A percentile compares a stretch with the other conserved stretches of the same genome.
These are phyloP conservation scores for Plectranthus barbatus DNA, from an alignment of 257 asterid genomes.

Conservation along the genomic window DNA sequence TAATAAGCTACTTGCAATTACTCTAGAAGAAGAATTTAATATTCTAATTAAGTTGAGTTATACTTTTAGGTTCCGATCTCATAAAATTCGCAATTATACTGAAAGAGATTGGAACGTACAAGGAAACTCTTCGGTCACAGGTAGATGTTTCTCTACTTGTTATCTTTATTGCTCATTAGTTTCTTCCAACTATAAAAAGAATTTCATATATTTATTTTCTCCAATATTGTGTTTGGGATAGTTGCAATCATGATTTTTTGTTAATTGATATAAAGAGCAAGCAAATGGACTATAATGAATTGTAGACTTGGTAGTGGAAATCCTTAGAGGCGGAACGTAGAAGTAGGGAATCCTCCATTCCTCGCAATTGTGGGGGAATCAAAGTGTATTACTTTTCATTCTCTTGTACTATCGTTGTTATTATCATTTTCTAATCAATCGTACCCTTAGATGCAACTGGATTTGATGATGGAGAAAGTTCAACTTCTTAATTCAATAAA, in stretches of 20 bases:
- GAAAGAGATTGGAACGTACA: conserved; percentile 89
- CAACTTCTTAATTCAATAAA: neutral
- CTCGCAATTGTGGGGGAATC: neutral
- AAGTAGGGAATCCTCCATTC: neutral
- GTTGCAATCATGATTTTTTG: neutral
- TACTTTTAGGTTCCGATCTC: conserved; percentile 80
- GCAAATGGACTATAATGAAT: neutral
- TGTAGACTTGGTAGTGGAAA: too few relatives aligned
- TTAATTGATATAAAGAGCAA: neutral
- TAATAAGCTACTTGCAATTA: neutral
- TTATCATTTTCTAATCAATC: neutral
- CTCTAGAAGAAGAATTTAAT: neutral
- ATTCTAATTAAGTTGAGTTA: conserved; percentile 23
- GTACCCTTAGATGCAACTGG: neutral
- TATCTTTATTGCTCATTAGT: conserved; percentile 1
- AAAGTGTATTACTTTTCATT: neutral
- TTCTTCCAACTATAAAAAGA: neutral
- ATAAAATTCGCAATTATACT: conserved; percentile 74
- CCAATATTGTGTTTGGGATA: neutral
- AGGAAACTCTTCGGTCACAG: conserved; percentile 91
- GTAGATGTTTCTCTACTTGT: conserved; percentile 27
- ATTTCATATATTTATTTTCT: neutral
- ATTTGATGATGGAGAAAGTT: neutral
- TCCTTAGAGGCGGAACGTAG: too few relatives aligned
- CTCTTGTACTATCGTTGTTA: too few relatives aligned